Evolutionary conservation across 306 rosid species (phyloP).

Genomic region (Gastrolobium bilobum): DNA sequence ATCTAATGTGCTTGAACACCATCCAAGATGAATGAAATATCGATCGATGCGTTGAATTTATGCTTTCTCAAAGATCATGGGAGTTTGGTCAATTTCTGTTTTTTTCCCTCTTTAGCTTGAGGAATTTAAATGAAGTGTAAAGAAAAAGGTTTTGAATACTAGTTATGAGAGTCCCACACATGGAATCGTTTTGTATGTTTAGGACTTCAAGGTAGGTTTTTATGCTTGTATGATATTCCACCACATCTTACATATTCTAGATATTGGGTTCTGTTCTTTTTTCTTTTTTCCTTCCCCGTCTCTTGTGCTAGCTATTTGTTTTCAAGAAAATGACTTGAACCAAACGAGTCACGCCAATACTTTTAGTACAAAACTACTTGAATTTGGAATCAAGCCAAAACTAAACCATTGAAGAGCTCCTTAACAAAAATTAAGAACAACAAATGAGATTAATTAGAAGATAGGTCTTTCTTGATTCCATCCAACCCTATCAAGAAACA

Average conservation of each 20-base stretch:
- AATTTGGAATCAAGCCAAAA: constrained; percentile 50
- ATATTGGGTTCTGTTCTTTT: constrained; percentile 13
- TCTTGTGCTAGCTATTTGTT: constrained; percentile 11
- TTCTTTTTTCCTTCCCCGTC: neutral
- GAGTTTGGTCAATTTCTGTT: constrained; percentile 45
- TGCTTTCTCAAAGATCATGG: constrained; percentile 31
- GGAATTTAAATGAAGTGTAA: constrained; percentile 49
- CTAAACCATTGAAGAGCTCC: constrained; percentile 13
- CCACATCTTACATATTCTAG: constrained; percentile 36
- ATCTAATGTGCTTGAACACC: constrained; percentile 38
- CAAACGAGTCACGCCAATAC: constrained; percentile 53
- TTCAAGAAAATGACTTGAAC: constrained; percentile 58
- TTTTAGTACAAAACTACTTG: constrained; percentile 28
- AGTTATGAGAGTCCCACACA: constrained; percentile 35
- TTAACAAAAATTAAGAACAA: constrained; percentile 35
- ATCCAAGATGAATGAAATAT: constrained; percentile 40
- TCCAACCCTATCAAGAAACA: constrained; percentile 44
- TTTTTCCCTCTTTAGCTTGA: constrained; percentile 34
- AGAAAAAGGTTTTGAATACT: constrained; percentile 42
- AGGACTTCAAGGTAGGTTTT: constrained; percentile 47
- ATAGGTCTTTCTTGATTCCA: constrained; percentile 35
- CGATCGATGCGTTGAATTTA: constrained; percentile 39
- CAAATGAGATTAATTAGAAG: constrained; percentile 32
- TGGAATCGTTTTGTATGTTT: constrained; percentile 46
- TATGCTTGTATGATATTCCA: constrained; percentile 51